Evolutionary conservation across 2,329 filamentous ascomycete genomes (phyloP).

Genomic region (Chaetoscypha palmicola): DNA sequence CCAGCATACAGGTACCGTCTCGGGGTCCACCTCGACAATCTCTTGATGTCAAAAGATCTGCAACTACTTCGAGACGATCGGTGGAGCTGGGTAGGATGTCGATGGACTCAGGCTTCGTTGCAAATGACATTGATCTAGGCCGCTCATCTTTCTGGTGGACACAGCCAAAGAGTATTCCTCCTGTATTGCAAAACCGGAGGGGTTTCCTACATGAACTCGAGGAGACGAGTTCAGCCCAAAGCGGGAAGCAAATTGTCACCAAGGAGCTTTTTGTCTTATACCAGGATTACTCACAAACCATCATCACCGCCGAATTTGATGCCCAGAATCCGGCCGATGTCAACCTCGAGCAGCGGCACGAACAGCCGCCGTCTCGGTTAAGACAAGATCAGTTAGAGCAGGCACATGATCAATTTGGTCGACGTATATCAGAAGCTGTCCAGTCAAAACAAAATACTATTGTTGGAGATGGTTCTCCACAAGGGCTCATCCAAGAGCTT

Average conservation of each 20-base stretch:
- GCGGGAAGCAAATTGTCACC: constrained; percentile 63
- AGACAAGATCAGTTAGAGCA: constrained; percentile 91
- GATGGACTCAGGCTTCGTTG: constrained; percentile 75
- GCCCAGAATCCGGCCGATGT: constrained; percentile 65
- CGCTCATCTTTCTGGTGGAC: constrained; percentile 79
- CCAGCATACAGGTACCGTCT: constrained; percentile 21
- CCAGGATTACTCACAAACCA: constrained; percentile 92
- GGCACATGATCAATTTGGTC: constrained; percentile 74
- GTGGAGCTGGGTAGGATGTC: constrained; percentile 71
- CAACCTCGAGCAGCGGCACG: constrained; percentile 76
- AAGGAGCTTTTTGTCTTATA: constrained; percentile 85
- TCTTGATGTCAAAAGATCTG: constrained; percentile 52
- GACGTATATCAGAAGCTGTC: constrained; percentile 65
- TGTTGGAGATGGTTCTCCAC: constrained; percentile 77
- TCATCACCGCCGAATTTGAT: constrained; percentile 76
- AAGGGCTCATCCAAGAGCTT: constrained; percentile 70
- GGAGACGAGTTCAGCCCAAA: constrained; percentile 64
- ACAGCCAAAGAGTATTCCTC: constrained; percentile 70
- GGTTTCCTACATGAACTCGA: constrained; percentile 81
- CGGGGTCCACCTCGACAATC: constrained; percentile 48
- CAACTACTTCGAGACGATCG: constrained; percentile 41
- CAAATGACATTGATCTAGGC: constrained; percentile 76
- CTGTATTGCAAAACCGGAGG: constrained; percentile 71
- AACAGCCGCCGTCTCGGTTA: constrained; percentile 70
- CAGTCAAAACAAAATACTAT: constrained; percentile 68